phyloP scores from a whole-genome alignment of 352 stramenopile species.

The Phytophthora parvispora region DNA sequence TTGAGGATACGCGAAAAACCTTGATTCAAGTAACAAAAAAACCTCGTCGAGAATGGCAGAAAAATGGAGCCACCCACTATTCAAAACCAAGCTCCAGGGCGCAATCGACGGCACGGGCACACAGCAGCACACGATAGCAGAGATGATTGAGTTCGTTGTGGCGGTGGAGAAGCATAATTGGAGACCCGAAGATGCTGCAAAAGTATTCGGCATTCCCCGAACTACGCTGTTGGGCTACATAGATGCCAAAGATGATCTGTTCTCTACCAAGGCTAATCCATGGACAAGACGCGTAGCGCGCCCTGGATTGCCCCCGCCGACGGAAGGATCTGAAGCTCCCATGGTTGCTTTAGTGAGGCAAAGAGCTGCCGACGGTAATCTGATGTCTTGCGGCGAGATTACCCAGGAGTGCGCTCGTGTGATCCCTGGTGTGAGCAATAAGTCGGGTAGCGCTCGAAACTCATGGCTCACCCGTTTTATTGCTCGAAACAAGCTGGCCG shows the following conservation, averaged over 20 bases:
- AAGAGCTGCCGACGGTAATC: background rate
- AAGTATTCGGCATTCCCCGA: background rate
- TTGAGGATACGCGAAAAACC: too few species aligned
- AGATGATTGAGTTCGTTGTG: background rate
- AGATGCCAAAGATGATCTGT: background rate
- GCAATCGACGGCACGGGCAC: background rate
- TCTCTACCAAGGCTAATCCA: background rate
- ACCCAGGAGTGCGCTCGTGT: background rate
- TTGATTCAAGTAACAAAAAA: too few species aligned
- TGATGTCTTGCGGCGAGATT: background rate
- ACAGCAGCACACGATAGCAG: background rate
- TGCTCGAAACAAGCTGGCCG: background rate
- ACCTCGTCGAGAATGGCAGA: background rate
- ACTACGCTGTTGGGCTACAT: background rate
- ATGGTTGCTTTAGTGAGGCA: background rate
- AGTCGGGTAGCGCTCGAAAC: background rate
- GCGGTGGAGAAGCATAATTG: background rate
- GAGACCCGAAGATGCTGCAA: background rate
- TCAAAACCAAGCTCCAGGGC: background rate
- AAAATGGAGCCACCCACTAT: background rate
- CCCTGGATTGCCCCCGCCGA: background rate
- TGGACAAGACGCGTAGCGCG: background rate
- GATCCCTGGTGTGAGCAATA: background rate
- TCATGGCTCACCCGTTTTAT: background rate
- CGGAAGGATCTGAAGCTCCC: background rate